phyloP scores from a whole-genome alignment of 208 protist species.

The Vickermania ingenoplastis region DNA sequence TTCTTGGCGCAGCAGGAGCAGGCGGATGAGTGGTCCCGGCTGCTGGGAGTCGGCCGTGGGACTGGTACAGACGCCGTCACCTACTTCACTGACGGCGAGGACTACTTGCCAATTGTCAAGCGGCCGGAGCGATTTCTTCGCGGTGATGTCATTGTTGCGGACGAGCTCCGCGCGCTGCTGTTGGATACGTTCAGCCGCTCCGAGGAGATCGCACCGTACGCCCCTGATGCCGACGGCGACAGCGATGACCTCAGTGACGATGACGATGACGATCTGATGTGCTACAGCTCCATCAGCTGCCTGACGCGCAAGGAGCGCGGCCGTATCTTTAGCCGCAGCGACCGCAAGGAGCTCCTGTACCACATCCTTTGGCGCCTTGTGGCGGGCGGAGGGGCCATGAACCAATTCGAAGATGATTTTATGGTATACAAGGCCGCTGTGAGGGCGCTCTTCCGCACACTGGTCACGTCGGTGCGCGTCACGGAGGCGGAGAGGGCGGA shows the following conservation, averaged over 20 bases:
- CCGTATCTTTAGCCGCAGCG: slow-evolving; percentile 15
- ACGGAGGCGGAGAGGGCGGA: slow-evolving; percentile 7
- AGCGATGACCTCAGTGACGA: slow-evolving; percentile 21
- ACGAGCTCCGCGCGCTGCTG: slow-evolving; percentile 66
- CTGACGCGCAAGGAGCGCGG: slow-evolving; percentile 15
- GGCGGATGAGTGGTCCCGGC: background rate
- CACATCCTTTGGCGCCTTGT: slow-evolving; percentile 63
- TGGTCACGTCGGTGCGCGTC: slow-evolving; percentile 30
- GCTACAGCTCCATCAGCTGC: slow-evolving; percentile 9
- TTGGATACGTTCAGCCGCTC: slow-evolving; percentile 19
- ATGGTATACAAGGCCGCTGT: slow-evolving; percentile 33
- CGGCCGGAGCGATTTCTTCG: slow-evolving; percentile 39
- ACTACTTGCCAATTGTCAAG: slow-evolving; percentile 28
- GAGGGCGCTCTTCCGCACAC: slow-evolving; percentile 24
- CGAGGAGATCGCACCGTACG: background rate
- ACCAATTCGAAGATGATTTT: slow-evolving; percentile 77
- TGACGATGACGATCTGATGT: slow-evolving; percentile 23
- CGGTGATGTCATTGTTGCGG: slow-evolving; percentile 39
- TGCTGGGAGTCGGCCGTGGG: background rate
- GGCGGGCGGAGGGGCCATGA: slow-evolving; percentile 54
- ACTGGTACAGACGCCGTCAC: background rate
- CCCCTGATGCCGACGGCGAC: background rate
- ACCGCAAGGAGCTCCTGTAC: slow-evolving; percentile 52
- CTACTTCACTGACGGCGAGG: background rate
- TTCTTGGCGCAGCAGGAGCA: background rate